Evolutionary conservation across 106 monocot genomes (phyloP).

Genomic region (Xerophyta viscosa): DNA sequence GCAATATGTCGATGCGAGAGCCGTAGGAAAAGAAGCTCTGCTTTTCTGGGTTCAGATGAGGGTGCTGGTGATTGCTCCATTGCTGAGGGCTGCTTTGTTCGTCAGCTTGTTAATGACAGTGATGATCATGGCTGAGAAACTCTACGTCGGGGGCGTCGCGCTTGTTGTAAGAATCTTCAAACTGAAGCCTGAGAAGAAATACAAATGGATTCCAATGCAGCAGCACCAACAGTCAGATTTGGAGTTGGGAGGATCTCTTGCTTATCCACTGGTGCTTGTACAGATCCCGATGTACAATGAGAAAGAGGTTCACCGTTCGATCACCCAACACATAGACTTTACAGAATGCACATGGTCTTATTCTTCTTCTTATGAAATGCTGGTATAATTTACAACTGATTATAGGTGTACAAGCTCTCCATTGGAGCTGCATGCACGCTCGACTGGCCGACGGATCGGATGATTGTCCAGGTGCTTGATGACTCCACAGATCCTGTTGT

Average conservation of each 20-base stretch:
- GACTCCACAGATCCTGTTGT: constrained; percentile 52
- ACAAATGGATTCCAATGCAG: constrained; percentile 24
- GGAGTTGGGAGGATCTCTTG: constrained; percentile 10
- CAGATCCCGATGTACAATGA: constrained; percentile 46
- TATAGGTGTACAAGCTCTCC: constrained; percentile 53
- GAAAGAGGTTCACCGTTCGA: constrained; percentile 17
- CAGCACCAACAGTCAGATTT: constrained; percentile 9
- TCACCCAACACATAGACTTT: too few species aligned
- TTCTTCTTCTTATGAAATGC: not conserved
- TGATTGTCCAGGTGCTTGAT: constrained; percentile 60
- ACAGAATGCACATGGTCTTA: not conserved
- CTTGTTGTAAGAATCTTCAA: constrained; percentile 19
- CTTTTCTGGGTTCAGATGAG: constrained; percentile 5
- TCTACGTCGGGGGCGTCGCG: constrained; percentile 12
- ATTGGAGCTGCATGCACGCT: constrained; percentile 54
- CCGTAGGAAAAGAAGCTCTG: not conserved
- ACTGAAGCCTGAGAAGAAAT: constrained; percentile 25
- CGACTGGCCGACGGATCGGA: constrained; percentile 42
- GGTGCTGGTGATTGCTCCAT: constrained; percentile 13
- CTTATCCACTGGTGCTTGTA: constrained; percentile 28
- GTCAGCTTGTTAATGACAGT: constrained; percentile 23
- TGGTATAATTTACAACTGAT: not conserved
- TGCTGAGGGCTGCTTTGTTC: constrained; percentile 13
- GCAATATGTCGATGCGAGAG: not conserved
- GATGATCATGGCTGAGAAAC: constrained; percentile 27